Evolutionary conservation across 768 basidiomycete species (phyloP), one percentile per base, ranked within the genome.

Genomic region (Plicaturopsis crispa): DNA sequence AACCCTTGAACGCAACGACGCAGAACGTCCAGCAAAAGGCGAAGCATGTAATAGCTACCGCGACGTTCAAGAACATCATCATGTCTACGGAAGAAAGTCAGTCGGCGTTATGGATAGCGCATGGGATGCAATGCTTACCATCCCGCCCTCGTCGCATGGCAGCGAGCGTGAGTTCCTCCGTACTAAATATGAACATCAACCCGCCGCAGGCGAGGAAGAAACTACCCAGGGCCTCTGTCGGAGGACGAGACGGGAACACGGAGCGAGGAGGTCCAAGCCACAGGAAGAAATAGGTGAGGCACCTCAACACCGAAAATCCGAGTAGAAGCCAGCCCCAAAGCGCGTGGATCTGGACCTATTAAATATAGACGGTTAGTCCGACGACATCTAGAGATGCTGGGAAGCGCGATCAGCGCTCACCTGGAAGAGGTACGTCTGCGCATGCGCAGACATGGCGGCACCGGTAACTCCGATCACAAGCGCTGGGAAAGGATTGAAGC

Each of bases 401-500:
- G 16, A 21, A 22, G 12, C 10, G 10, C 11, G 12, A 22, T 21
- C 6, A 22, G 35, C 2, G 46, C 55, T 30, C 46, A 73, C 80
- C 61, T 87, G 87, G 65, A 96, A 96, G n/a, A 86, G 60, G 61
- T 94, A 97, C 1, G 75, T 73, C 58, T 97, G 93, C 39, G 75
- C 72, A 57, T 98, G 94, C 0, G 90, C 89, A 10, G 84, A 74
- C 94, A 97, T 96, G 2, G 89, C 93, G 2, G 82, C 73, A 16
- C 93, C 94, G 8, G 92, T 93, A 28, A 91, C 77, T n/a, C 88
- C 90, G 41, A 94, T 88, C 22, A 89, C 88, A 23, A 97, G 67
- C 3, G 93, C 93, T 1, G 91, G 87, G 63, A 94, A 87, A 4
- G 91, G 89, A 53, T 93, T 94, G 59, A 92, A 93, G 56, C 82